phyloP scores from a whole-genome alignment of 2,329 filamentous ascomycete species.

The Clonostachys byssicola region DNA sequence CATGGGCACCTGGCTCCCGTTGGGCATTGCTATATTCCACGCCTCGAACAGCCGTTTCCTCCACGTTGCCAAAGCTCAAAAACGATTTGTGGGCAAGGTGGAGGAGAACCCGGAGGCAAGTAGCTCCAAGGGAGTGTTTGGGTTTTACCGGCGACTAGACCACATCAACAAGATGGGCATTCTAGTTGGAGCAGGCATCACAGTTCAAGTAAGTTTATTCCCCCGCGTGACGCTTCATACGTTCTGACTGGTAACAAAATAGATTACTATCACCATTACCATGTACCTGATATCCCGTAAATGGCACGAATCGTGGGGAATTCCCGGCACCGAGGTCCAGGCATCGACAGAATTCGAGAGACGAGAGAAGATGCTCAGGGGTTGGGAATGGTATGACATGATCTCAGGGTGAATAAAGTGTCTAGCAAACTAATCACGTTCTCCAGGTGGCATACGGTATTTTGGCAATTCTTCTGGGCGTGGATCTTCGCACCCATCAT shows the following conservation, averaged over 20 bases:
- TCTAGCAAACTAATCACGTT: background rate
- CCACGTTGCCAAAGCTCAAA: conserved; percentile 51
- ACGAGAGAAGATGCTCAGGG: conserved; percentile 35
- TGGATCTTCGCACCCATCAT: conserved; percentile 58
- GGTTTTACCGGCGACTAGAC: conserved; percentile 25
- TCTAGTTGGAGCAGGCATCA: conserved; percentile 49
- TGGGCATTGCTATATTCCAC: conserved; percentile 63
- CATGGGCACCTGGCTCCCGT: conserved; percentile 62
- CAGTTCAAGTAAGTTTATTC: conserved; percentile 40
- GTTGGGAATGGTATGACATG: conserved; percentile 57
- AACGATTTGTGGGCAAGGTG: conserved; percentile 19
- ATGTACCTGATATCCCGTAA: conserved; percentile 60
- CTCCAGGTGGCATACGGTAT: conserved; percentile 8
- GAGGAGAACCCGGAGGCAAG: background rate
- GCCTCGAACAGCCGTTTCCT: conserved; percentile 59
- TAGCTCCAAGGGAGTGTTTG: conserved; percentile 11
- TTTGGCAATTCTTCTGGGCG: conserved; percentile 63
- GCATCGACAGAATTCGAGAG: conserved; percentile 44
- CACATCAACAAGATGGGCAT: conserved; percentile 39
- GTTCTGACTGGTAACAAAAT: conserved; percentile 1
- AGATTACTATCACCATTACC: conserved; percentile 53
- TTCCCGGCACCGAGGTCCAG: conserved; percentile 54
- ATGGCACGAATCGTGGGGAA: conserved; percentile 55
- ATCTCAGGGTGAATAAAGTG: conserved; percentile 3
- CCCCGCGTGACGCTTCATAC: background rate